phyloP scores from a whole-genome alignment of 768 basidiomycete genomes.

The Lentinula detonsa region DNA sequence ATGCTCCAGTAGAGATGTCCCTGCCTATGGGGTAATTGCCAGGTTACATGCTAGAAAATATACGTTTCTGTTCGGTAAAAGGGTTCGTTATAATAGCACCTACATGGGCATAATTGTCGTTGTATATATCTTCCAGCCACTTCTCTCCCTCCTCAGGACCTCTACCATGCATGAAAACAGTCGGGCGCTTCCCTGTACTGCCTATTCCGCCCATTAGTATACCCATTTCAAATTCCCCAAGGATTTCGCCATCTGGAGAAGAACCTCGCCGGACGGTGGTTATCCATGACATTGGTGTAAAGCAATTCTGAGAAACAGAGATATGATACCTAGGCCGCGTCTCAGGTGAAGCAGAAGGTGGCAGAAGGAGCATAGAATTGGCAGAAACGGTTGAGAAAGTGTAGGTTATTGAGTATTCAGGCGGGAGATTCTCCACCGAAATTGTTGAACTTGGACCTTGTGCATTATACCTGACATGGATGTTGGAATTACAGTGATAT shows the following conservation, averaged over 20 bases:
- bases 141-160: not conserved
- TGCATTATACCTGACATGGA: not conserved
- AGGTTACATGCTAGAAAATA: not conserved
- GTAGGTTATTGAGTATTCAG: not conserved
- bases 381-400: slow-evolving; percentile 3
- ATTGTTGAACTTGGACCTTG: not conserved
- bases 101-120: not conserved
- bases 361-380: slow-evolving; percentile 17
- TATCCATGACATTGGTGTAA: slow-evolving; percentile 28
- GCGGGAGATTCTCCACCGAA: not conserved
- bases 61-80: not conserved
- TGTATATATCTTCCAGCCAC: not conserved
- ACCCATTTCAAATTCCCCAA: slow-evolving; percentile 31
- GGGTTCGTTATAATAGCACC: not conserved
- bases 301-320: slow-evolving; percentile 25
- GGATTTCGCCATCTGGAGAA: slow-evolving; percentile 19
- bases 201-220: not conserved
- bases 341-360: slow-evolving; percentile 13
- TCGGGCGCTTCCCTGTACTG: not conserved
- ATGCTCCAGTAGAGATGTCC: not conserved
- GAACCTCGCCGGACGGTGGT: slow-evolving; percentile 24
- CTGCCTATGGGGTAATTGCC: not conserved
- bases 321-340: slow-evolving; percentile 24
- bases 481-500: not conserved
- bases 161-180: not conserved